Evolutionary conservation across 352 stramenopile species (phyloP).

Genomic region (Pythium apleroticum): DNA sequence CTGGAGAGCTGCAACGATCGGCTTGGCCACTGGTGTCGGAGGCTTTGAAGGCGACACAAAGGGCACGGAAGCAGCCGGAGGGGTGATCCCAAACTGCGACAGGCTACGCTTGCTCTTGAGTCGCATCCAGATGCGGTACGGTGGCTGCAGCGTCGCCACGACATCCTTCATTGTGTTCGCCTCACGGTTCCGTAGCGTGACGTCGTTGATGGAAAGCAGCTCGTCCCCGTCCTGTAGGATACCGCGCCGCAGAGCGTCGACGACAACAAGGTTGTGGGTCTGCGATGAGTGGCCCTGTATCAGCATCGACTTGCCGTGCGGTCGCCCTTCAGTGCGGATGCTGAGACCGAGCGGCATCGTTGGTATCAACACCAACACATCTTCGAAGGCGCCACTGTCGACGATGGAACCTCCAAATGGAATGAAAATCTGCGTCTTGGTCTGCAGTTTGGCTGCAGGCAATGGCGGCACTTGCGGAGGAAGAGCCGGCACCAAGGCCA

Average conservation of each 20-base stretch:
- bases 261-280: slow-evolving; percentile 40
- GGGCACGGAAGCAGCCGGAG: not conserved
- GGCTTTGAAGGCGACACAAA: not conserved
- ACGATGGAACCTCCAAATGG: slow-evolving; percentile 6
- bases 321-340: slow-evolving; percentile 27
- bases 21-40: not conserved
- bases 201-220: slow-evolving; percentile 62
- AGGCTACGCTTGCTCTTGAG: slow-evolving; percentile 37
- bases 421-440: slow-evolving; percentile 22
- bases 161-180: slow-evolving; percentile 36
- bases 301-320: slow-evolving; percentile 24
- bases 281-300: slow-evolving; percentile 13
- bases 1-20: not conserved
- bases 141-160: slow-evolving; percentile 34
- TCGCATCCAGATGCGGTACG: slow-evolving; percentile 60
- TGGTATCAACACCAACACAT: slow-evolving; percentile 61
- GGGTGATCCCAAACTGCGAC: slow-evolving; percentile 6
- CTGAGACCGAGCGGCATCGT: slow-evolving; percentile 58
- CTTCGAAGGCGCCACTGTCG: slow-evolving; percentile 37
- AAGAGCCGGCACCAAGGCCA: not conserved
- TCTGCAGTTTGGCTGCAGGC: not conserved
- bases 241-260: slow-evolving; percentile 45
- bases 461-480: not conserved
- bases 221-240: slow-evolving; percentile 66
- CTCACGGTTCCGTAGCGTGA: slow-evolving; percentile 34